These are phyloP conservation scores for Lasiodiplodia hormozganensis DNA, from an alignment of 2,329 filamentous ascomycete species.

Conservation along the genomic window DNA sequence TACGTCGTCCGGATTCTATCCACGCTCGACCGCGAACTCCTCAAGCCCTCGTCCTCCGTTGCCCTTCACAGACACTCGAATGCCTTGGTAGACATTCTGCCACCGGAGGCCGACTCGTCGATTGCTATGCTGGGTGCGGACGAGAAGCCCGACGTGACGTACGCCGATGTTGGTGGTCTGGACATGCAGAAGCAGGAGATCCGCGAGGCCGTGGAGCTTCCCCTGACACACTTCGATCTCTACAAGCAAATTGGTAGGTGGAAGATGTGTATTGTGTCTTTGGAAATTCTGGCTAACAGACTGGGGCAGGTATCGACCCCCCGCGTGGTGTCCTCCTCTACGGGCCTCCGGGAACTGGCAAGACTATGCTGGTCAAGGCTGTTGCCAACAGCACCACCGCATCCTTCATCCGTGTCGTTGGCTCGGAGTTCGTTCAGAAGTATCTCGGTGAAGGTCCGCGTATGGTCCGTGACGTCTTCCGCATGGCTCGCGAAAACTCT, in stretches of 20 bases:
- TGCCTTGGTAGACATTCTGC: constrained; percentile 95
- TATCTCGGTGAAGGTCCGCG: constrained; percentile 96
- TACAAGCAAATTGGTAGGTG: constrained; percentile 91
- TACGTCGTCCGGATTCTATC: constrained; percentile 98
- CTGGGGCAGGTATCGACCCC: constrained; percentile 75
- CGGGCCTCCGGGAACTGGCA: constrained; percentile 92
- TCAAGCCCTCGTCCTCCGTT: constrained; percentile 97
- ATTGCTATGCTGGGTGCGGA: constrained; percentile 97
- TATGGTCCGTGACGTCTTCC: constrained; percentile 99
- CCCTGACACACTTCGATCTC: constrained; percentile 95
- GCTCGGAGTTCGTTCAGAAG: constrained; percentile 98
- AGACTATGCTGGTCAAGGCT: constrained; percentile 97
- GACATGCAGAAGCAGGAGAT: constrained; percentile 99
- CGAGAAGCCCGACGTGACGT: constrained; percentile 98
- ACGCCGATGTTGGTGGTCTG: constrained; percentile 94
- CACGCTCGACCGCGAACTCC: constrained; percentile 95
- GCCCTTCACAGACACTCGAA: constrained; percentile 98
- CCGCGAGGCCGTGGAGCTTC: constrained; percentile 94
- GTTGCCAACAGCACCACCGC: constrained; percentile 98
- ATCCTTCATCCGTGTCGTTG: constrained; percentile 97
- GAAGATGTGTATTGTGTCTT: not conserved
- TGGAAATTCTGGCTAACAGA: constrained; percentile 17
- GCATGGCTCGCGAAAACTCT: constrained; percentile 98
- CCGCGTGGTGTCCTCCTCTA: constrained; percentile 96
- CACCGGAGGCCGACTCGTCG: constrained; percentile 97